Conservation (phyloP, 2,329 filamentous ascomycete species). For the Fonsecaea pugnacius region DNA sequence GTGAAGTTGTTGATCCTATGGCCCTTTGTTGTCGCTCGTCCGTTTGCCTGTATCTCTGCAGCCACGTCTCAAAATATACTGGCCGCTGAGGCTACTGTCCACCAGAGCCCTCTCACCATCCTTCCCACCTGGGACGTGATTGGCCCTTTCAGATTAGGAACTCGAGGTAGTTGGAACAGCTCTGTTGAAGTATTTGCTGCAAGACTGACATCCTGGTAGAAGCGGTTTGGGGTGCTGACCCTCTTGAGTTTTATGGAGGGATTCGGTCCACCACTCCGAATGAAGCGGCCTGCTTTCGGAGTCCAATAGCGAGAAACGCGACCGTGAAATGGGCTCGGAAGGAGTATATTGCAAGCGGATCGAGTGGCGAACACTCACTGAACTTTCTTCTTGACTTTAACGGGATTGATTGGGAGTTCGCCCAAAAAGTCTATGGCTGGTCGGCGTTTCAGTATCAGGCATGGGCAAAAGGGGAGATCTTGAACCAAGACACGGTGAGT, state of each 20-base stretch:
- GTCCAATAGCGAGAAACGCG: slow-evolving; percentile 58
- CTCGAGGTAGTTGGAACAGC: slow-evolving; percentile 52
- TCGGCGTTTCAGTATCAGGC: slow-evolving; percentile 62
- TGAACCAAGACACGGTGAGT: slow-evolving; percentile 21
- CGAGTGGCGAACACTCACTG: slow-evolving; percentile 42
- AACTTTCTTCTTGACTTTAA: slow-evolving; percentile 54
- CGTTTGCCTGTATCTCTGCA: background rate
- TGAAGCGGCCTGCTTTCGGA: slow-evolving; percentile 50
- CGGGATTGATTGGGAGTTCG: slow-evolving; percentile 58
- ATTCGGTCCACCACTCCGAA: slow-evolving; percentile 55
- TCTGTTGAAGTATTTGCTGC: background rate
- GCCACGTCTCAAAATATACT: slow-evolving; percentile 15
- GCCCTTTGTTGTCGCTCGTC: slow-evolving; percentile 6
- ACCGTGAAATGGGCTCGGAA: slow-evolving; percentile 54
- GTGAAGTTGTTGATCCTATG: background rate
- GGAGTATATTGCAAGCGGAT: slow-evolving; percentile 41
- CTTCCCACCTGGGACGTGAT: slow-evolving; percentile 56
- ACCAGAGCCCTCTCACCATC: slow-evolving; percentile 32
- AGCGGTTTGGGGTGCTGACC: slow-evolving; percentile 63
- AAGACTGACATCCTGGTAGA: slow-evolving; percentile 46
- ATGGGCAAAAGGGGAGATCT: slow-evolving; percentile 56
- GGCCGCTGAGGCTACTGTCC: background rate
- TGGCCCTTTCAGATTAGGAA: slow-evolving; percentile 64
- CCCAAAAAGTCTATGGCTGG: slow-evolving; percentile 63
- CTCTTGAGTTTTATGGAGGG: slow-evolving; percentile 58